Conservation (phyloP, 306 rosid species). For the Prunus mume region DNA sequence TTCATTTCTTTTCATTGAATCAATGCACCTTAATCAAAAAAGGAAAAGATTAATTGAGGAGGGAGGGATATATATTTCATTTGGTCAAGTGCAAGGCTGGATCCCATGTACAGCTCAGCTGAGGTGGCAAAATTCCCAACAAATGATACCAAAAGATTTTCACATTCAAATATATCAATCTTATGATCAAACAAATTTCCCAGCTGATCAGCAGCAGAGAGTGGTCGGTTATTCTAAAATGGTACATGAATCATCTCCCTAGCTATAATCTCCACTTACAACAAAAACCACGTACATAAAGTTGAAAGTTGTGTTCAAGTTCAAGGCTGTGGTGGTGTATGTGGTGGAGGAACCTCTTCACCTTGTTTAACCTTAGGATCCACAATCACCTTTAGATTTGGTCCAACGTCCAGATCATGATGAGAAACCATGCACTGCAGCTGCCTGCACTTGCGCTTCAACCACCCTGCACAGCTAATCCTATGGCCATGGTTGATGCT, state of each 20-base stretch:
- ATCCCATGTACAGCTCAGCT: neutral
- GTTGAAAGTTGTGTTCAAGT: neutral
- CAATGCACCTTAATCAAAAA: neutral
- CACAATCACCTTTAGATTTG: constrained; percentile 27
- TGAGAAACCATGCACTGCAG: neutral
- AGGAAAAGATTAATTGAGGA: neutral
- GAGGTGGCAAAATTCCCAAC: neutral
- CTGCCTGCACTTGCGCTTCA: constrained; percentile 33
- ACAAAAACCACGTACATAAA: too few relatives aligned
- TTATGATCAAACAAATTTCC: too few relatives aligned
- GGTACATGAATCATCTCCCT: too few relatives aligned
- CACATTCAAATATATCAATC: too few relatives aligned
- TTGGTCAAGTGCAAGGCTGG: neutral
- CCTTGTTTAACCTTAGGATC: constrained; percentile 15
- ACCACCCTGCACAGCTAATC: constrained; percentile 43
- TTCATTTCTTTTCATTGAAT: neutral
- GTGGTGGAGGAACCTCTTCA: constrained; percentile 28
- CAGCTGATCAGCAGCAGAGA: too few relatives aligned
- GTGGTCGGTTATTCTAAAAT: too few relatives aligned
- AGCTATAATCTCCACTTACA: too few relatives aligned
- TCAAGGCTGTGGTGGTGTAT: neutral
- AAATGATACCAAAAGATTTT: too few relatives aligned
- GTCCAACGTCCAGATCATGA: constrained; percentile 34
- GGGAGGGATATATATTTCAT: neutral
- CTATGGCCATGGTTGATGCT: constrained; percentile 15